These are phyloP conservation scores for Nannochloris sp. DNA, from an alignment of 139 green algal species.

Conservation along the genomic window DNA sequence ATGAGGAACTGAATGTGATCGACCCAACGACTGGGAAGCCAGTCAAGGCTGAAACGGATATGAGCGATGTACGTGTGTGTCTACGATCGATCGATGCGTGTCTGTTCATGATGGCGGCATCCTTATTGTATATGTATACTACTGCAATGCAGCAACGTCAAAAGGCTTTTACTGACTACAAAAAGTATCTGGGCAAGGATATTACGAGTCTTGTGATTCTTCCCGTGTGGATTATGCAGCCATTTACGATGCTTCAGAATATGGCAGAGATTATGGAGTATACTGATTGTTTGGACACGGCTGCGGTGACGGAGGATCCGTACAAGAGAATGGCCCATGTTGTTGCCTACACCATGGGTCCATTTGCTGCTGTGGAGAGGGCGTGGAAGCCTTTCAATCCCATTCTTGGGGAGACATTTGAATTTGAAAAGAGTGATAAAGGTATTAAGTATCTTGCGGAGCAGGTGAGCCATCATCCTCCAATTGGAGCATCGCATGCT, in stretches of 20 bases:
- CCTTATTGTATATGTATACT: neutral
- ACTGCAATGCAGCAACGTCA: conserved; percentile 30
- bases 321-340: conserved; percentile 71
- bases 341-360: conserved; percentile 79
- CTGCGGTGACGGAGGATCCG: conserved; percentile 61
- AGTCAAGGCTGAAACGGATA: conserved; percentile 15
- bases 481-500: conserved; percentile 77
- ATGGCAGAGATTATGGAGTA: conserved; percentile 98
- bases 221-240: conserved; percentile 96
- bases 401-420: conserved; percentile 96
- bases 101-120: neutral
- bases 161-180: conserved; percentile 43
- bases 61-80: conserved; percentile 7
- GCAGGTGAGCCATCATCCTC: conserved; percentile 90
- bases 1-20: conserved; percentile 49
- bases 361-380: conserved; percentile 77
- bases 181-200: conserved; percentile 78
- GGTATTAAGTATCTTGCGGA: conserved; percentile 78
- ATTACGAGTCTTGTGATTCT: conserved; percentile 87
- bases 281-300: conserved; percentile 77
- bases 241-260: conserved; percentile 93
- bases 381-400: conserved; percentile 99
- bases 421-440: conserved; percentile 51
- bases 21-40: conserved; percentile 37
- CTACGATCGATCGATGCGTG: too few relatives aligned